Percentiles rank a stretch among this genome's conserved stretches.
Evolutionary conservation across 2,329 filamentous ascomycete genomes (phyloP).

Genomic region (Amylocarpus encephaloides): DNA sequence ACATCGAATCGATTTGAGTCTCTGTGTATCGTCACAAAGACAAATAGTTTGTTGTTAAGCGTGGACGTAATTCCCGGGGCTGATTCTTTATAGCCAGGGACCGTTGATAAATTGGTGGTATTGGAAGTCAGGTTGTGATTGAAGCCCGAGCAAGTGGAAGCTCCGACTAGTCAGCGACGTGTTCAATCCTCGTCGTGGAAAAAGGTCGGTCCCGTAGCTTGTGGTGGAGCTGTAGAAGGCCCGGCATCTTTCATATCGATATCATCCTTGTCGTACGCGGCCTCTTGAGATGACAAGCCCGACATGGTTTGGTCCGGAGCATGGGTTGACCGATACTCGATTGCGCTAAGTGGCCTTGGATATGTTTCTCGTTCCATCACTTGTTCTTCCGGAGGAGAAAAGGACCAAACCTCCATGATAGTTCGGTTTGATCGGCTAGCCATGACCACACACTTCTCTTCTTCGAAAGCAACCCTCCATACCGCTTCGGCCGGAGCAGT

Average conservation of each 20-base stretch:
- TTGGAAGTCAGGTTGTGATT: neutral
- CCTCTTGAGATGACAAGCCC: conserved; percentile 16
- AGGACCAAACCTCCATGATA: conserved; percentile 98
- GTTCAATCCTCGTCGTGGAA: conserved; percentile 28
- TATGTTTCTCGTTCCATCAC: conserved; percentile 35
- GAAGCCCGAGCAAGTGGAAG: neutral
- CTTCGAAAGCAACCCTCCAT: conserved; percentile 96
- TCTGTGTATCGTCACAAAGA: neutral
- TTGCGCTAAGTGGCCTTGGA: conserved; percentile 28
- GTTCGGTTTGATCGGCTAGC: conserved; percentile 79
- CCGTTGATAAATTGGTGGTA: neutral
- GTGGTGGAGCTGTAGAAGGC: conserved; percentile 27
- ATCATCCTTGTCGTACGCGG: conserved; percentile 20
- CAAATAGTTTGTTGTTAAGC: neutral
- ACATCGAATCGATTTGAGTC: neutral
- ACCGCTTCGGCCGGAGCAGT: conserved; percentile 90
- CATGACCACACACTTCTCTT: conserved; percentile 96
- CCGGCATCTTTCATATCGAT: conserved; percentile 28
- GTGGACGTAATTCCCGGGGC: neutral
- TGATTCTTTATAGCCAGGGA: neutral
- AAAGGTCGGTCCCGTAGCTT: conserved; percentile 26
- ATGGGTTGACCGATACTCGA: conserved; percentile 24
- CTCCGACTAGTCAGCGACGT: neutral
- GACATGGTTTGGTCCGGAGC: conserved; percentile 26
- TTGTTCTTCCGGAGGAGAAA: conserved; percentile 75